A percentile compares a stretch with the other conserved stretches of the same genome.
Conservation (phyloP, 1,284 basidiomycete species). For the Leccinum griseonigrum region DNA sequence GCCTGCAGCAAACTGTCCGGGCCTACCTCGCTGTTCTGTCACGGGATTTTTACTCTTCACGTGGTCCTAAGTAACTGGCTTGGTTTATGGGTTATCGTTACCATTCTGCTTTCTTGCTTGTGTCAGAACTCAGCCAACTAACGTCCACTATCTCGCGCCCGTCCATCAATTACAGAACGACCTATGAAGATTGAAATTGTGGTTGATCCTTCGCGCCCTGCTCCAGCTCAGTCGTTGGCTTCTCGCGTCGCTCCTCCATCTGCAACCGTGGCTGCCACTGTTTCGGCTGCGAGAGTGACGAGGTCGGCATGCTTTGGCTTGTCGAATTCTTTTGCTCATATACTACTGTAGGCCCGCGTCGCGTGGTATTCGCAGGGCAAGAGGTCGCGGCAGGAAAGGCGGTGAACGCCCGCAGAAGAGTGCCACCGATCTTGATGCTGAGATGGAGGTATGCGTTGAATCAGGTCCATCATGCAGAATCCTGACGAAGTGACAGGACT, state of each 20-base stretch:
- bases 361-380: conserved; percentile 51
- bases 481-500: conserved; percentile 47
- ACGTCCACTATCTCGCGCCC: conserved; percentile 43
- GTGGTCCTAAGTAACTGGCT: conserved; percentile 41
- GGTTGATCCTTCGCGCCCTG: conserved; percentile 80
- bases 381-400: conserved; percentile 61
- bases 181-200: conserved; percentile 99
- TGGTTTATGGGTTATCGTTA: conserved; percentile 33
- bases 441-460: conserved; percentile 68
- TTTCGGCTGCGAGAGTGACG: conserved; percentile 32
- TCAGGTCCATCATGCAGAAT: neutral
- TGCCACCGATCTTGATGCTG: conserved; percentile 75
- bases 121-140: conserved; percentile 60
- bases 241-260: conserved; percentile 68
- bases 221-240: conserved; percentile 58
- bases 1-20: conserved; percentile 24
- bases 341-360: conserved; percentile 24
- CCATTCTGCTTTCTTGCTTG: conserved; percentile 42
- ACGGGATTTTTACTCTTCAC: conserved; percentile 26
- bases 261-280: conserved; percentile 24
- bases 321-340: conserved; percentile 10
- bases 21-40: conserved; percentile 27
- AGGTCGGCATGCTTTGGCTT: conserved; percentile 40
- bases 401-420: conserved; percentile 63
- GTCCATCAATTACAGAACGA: conserved; percentile 65